Evolutionary conservation across 331 rosid genomes (phyloP), one percentile per base, ranked within the genome.

Genomic region (Erythrophleum ivorense): DNA sequence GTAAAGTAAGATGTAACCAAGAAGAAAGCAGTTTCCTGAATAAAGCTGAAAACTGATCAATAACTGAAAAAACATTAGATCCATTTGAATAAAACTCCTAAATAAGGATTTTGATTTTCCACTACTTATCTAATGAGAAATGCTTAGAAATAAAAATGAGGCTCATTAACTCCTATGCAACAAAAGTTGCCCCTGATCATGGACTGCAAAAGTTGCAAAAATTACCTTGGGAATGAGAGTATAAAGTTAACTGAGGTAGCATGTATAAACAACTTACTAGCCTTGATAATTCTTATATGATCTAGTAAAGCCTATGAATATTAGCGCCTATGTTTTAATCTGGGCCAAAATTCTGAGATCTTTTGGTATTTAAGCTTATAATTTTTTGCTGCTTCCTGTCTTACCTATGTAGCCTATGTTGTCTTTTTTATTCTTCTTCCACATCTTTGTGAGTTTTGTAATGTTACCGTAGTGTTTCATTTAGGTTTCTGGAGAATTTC

Each of bases 381-480:
- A 7, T 67, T 9, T 54, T n/a, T n/a, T 13, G 11, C 53, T 11
- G 31, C 55, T 43, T 41, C 68, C 68, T 19, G 79, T 34, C 18
- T 75, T 73, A 60, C 9, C 38, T 69, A 21, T 69, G 74, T 45
- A 19, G 55, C 53, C 69, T 40, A 10, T 10, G 67, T 19, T 69
- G 75, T 58, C 52, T 57, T 71, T 55, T 71, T 31, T 38, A 66
- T 55, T 58, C 55, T 6, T 65, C 49, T 34, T 71, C 59, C 59
- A n/a, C 78, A 66, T 72, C 33, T 29, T 53, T 63, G 52, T 78
- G 63, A 69, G 9, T 57, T 38, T 73, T 53, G 5, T 67, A 73
- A 52, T 75, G 46, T 49, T 45, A 60, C 38, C n/a, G 38, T 41
- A 43, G 52, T 31, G 71, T 77, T 71, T 57, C 9, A 7, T 71